Conservation (phyloP, 129 eudicot species). For the carrot (Daucus carota) region DH1_v3.0 NC_030385.2:10532501-10533000, state of each 20-base stretch:
- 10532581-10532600: slow-evolving; percentile 3
- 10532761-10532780: not conserved
- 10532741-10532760: slow-evolving; percentile 17
- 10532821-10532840: not conserved
- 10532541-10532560: slow-evolving; percentile 32
- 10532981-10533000: not conserved
- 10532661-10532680: slow-evolving; percentile 41
- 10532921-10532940: slow-evolving; percentile 27
- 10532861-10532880: slow-evolving; percentile 52
- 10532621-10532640: slow-evolving; percentile 64
- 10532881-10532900: slow-evolving; percentile 51
- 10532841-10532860: slow-evolving; percentile 25
- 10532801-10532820: slow-evolving; percentile 5
- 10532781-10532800: not conserved
- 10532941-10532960: slow-evolving; percentile 37
- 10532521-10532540: slow-evolving; percentile 30
- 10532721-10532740: slow-evolving; percentile 7
- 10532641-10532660: slow-evolving; percentile 50
- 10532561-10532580: not conserved
- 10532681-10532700: slow-evolving; percentile 17
- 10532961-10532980: slow-evolving; percentile 50
- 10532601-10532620: slow-evolving; percentile 42
- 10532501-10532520: slow-evolving; percentile 14
- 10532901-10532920: slow-evolving; percentile 39
- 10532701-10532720: slow-evolving; percentile 1